phyloP scores from a whole-genome alignment of 345 rosid species.

The Lepidium sativum region DNA sequence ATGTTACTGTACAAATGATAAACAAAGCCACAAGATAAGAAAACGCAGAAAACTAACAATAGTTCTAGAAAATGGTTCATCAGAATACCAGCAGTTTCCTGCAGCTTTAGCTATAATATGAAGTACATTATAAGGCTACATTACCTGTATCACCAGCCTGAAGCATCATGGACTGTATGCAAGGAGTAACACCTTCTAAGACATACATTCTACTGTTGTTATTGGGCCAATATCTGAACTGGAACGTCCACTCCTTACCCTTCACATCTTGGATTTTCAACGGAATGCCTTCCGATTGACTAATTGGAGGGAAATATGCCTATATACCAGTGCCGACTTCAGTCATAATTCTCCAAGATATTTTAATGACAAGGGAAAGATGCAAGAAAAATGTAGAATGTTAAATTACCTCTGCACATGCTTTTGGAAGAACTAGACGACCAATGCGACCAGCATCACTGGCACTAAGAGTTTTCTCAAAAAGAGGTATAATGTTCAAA shows the following conservation, averaged over 20 bases:
- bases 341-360: slow-evolving; percentile 1
- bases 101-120: slow-evolving; percentile 2
- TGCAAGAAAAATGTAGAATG: background rate
- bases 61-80: background rate
- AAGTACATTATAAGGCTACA: background rate
- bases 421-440: slow-evolving; percentile 92
- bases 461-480: slow-evolving; percentile 92
- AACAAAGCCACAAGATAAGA: background rate
- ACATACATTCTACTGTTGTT: slow-evolving; percentile 99
- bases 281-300: slow-evolving; percentile 90
- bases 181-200: slow-evolving; percentile 95
- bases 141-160: slow-evolving; percentile 91
- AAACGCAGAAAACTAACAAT: background rate
- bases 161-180: slow-evolving; percentile 88
- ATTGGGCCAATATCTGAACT: slow-evolving; percentile 99
- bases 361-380: background rate
- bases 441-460: slow-evolving; percentile 99
- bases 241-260: slow-evolving; percentile 92
- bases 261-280: slow-evolving; percentile 73
- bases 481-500: slow-evolving; percentile 70
- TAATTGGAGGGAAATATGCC: slow-evolving; percentile 90
- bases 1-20: slow-evolving; percentile 44
- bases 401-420: slow-evolving; percentile 79
- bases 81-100: background rate
- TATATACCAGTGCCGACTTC: slow-evolving; percentile 32